Evolutionary conservation across 2,329 filamentous ascomycete genomes (phyloP), one percentile per base, ranked within the genome.

Genomic region (Apiospora pterosperma): DNA sequence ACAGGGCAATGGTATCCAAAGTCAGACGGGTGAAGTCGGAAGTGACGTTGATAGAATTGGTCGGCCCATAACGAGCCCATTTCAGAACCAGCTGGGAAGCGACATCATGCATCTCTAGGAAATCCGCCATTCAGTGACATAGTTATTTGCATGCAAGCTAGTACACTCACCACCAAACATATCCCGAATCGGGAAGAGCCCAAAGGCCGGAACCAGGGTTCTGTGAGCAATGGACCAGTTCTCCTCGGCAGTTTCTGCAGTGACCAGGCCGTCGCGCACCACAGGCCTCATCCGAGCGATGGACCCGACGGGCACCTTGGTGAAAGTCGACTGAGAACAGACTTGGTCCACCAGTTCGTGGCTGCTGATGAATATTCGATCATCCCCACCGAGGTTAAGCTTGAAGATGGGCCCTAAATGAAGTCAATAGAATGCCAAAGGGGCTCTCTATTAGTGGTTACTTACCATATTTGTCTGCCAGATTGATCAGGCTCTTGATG

Each of bases 311-410:
- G 74, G 0, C 77, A 74, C 74, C n/a, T 92, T 92, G 36, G 78
- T 73, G 72, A 92, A 90, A n/a, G 87, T 80, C 67, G 82, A 85
- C 72, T 91, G 88, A 67, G 91, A 81, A 69, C 85, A 90, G 11
- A 84, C 69, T 69, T 91, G 88, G 64, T 89, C 83, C 34, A 90
- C 77, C 0, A 91, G 77, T 36, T 81, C 82, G n/a, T 84, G 81
- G 36, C 78, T 85, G 52, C 85, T 77, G 63, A 90, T 77, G 48
- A 88, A 79, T 21, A 80, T 38, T 39, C 19, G 8, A 10, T 25
- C 72, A 8, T 81, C 79, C 7, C 74, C 75, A 1, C 82, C 79
- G 10, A 36, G 34, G 10, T 76, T 80, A 60, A 91, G 76, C 67
- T 85, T 82, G 71, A 80, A 90, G 65, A 90, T 87, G 19, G 34